Evolutionary conservation across 768 basidiomycete genomes (phyloP).

Genomic region (Pleurotus eryngii): DNA sequence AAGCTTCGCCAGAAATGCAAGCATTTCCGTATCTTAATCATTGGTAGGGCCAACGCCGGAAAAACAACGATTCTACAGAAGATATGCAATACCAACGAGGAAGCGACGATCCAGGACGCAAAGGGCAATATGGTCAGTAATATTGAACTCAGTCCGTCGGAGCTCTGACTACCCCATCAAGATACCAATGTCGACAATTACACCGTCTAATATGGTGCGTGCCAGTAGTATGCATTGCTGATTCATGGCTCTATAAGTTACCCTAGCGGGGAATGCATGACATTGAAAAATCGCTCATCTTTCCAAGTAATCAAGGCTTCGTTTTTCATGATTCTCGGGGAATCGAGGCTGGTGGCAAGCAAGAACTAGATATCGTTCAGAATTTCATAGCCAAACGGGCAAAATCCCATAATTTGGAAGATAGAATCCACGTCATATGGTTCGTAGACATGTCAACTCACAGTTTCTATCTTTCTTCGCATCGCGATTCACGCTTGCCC

Average conservation of each 20-base stretch:
- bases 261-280: slow-evolving; percentile 7
- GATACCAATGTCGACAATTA: not conserved
- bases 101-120: slow-evolving; percentile 23
- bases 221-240: not conserved
- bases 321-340: slow-evolving; percentile 21
- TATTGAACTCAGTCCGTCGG: not conserved
- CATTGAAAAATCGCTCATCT: slow-evolving; percentile 8
- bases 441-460: not conserved
- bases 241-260: not conserved
- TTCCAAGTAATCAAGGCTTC: slow-evolving; percentile 12
- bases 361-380: slow-evolving; percentile 10
- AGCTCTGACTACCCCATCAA: not conserved
- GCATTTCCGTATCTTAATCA: slow-evolving; percentile 34
- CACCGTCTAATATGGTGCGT: not conserved
- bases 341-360: slow-evolving; percentile 16
- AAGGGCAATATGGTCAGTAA: slow-evolving; percentile 17
- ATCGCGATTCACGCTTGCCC: not conserved
- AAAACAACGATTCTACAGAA: slow-evolving; percentile 38
- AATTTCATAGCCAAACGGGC: slow-evolving; percentile 11
- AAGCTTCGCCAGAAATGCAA: slow-evolving; percentile 6
- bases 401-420: not conserved
- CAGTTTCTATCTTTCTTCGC: too few relatives aligned
- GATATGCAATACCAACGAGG: slow-evolving; percentile 31
- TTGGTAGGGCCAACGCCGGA: slow-evolving; percentile 37
- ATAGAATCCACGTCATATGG: slow-evolving; percentile 16